Percentiles rank a stretch among this genome's conserved stretches.
Evolutionary conservation across 2,329 filamentous ascomycete genomes (phyloP).

Genomic region (Colletotrichum somersetense): DNA sequence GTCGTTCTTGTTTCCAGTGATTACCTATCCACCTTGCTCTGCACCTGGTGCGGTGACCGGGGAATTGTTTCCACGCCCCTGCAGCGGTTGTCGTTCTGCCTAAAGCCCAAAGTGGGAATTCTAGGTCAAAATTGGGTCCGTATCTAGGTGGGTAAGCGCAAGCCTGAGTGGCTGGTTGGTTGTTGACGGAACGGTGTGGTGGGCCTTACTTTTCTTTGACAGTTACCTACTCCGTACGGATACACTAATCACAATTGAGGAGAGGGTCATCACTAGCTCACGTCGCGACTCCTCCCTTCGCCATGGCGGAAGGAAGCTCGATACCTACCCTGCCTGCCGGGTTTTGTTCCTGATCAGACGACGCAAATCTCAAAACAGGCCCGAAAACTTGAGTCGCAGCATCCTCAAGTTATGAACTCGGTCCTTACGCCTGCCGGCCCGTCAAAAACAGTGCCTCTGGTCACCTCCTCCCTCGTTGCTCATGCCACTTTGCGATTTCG

Average conservation of each 20-base stretch:
- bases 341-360: conserved; percentile 22
- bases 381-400: neutral
- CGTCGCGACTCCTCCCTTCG: neutral
- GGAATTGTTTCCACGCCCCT: conserved; percentile 28
- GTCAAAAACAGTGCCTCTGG: neutral
- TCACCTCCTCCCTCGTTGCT: neutral
- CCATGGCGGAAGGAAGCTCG: neutral
- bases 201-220: conserved; percentile 7
- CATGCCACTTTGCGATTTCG: conserved; percentile 2
- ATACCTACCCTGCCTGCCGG: neutral
- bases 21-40: conserved; percentile 21
- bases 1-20: conserved; percentile 22
- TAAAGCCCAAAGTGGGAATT: conserved; percentile 27
- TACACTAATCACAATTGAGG: conserved; percentile 14
- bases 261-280: neutral
- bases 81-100: conserved; percentile 19
- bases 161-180: conserved; percentile 20
- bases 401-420: neutral
- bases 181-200: conserved; percentile 13
- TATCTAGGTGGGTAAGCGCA: conserved; percentile 1
- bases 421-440: neutral
- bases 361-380: conserved; percentile 1
- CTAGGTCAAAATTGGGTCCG: conserved; percentile 20
- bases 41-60: conserved; percentile 5
- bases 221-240: too few species aligned